Base-by-base conservation (phyloP, 257 asterid species). In the Mitragyna speciosa region DNA sequence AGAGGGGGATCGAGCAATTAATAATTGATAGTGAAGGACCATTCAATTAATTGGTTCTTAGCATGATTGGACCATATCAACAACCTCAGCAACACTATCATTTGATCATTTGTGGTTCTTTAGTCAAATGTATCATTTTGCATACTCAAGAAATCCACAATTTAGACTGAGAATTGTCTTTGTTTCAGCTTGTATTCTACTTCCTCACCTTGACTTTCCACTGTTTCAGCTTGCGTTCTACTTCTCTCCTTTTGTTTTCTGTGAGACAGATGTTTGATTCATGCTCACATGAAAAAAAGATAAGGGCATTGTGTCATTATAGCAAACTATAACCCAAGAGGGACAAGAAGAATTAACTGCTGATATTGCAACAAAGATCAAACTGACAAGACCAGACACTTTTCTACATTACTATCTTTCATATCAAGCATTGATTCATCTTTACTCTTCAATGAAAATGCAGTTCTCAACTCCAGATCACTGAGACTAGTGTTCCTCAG, bases 401-500 rank as follows among this genome's bases (percentile, higher is more conserved):
- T 22, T 39, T 70, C 58, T 24, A 56, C 33, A 0, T 11, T 70
- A 9, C 36, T 52, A 75, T 58, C 70, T 28, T 39, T 15, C 9
- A 12, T 3, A 36, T 54, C 2, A 8, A 14, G 19, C 22, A 28
- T 0, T 22, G 67, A 22, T 33, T 36, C 52, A 66, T 58, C 56
- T 65, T 12, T 20, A 26, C 22, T 36, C 12, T 19, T 16, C 24
- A 58, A 31, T n/a, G 63, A 14, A 58, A 66, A 26, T 56, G 54
- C 4, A 68, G 47, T 9, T 49, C 9, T 52, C 12, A 58, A 12
- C 22, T 76, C 77, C 45, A 54, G 54, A 11, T 52, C 41, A 48
- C 19, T 71, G 77, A 33, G 52, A 82, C 72, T 79, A 11, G 72
- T 67, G 76, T 84, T 88, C 74, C 48, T 76, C 65, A 93, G 84